Conservation (phyloP, 2,329 filamentous ascomycete genomes). For the Rhynchosporium agropyri region DNA sequence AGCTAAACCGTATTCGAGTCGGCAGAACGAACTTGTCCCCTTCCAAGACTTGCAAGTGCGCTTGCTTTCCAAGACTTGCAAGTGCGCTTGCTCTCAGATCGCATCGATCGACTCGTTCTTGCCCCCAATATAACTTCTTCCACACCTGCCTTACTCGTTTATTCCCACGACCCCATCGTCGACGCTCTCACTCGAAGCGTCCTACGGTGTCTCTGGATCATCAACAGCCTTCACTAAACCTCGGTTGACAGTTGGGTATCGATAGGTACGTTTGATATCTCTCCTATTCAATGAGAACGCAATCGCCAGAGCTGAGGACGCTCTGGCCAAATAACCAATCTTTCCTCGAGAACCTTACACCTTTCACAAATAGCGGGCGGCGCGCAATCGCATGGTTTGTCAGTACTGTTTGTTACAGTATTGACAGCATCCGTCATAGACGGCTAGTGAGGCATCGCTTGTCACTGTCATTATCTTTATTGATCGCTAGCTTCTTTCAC, state of each 20-base stretch:
- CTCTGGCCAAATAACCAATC: slow-evolving; percentile 2
- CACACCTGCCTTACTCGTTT: neutral
- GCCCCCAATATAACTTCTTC: neutral
- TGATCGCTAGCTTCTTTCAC: neutral
- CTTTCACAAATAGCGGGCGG: neutral
- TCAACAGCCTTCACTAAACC: neutral
- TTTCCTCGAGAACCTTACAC: slow-evolving; percentile 9
- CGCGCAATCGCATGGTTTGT: neutral
- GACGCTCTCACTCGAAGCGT: slow-evolving; percentile 13
- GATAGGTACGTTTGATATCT: neutral
- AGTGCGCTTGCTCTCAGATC: neutral
- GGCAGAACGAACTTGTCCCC: no score
- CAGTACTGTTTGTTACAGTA: neutral
- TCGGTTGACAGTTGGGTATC: no score
- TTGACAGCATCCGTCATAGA: neutral
- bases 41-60: neutral
- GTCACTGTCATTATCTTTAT: neutral
- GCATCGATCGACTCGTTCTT: neutral
- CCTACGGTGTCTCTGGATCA: slow-evolving; percentile 1
- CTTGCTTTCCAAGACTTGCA: neutral
- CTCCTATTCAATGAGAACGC: neutral
- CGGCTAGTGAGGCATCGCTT: slow-evolving; percentile 1
- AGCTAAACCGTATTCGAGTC: neutral
- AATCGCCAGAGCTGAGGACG: slow-evolving; percentile 12
- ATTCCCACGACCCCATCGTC: neutral